These are phyloP conservation scores for Phytophthora gonapodyides DNA, from an alignment of 352 stramenopile species.

Conservation along the genomic window DNA sequence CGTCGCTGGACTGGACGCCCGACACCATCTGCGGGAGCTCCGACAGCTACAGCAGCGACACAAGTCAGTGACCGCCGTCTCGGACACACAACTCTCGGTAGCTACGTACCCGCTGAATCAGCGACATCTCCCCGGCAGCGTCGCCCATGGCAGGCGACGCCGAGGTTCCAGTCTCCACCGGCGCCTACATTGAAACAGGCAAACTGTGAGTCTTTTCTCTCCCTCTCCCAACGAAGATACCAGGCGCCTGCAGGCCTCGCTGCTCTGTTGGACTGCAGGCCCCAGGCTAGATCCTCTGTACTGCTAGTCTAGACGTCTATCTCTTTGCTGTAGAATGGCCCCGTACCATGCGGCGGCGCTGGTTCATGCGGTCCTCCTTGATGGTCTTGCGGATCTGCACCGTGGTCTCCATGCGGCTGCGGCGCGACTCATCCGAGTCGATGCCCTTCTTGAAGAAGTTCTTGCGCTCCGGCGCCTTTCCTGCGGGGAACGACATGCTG, in stretches of 20 bases:
- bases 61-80: constrained; percentile 22
- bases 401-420: constrained; percentile 75
- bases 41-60: constrained; percentile 74
- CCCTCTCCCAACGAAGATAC: constrained; percentile 16
- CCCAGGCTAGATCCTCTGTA: background rate
- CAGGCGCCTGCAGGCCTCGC: constrained; percentile 4
- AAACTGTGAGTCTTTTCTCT: constrained; percentile 13
- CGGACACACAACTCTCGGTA: constrained; percentile 9
- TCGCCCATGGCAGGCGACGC: constrained; percentile 37
- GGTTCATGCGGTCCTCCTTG: constrained; percentile 83
- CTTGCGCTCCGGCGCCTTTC: constrained; percentile 76
- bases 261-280: background rate
- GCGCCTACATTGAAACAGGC: constrained; percentile 26
- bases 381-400: constrained; percentile 88
- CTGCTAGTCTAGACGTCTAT: background rate
- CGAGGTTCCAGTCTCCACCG: constrained; percentile 20
- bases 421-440: constrained; percentile 74
- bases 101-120: constrained; percentile 56
- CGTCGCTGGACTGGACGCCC: constrained; percentile 93
- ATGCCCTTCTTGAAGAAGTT: constrained; percentile 84
- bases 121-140: constrained; percentile 49
- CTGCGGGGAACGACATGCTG: constrained; percentile 72
- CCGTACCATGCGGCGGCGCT: constrained; percentile 73
- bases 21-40: constrained; percentile 95
- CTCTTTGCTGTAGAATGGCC: background rate